Evolutionary conservation across 805 yeast genomes (phyloP).

Genomic region (Wickerhamomyces bovis): DNA sequence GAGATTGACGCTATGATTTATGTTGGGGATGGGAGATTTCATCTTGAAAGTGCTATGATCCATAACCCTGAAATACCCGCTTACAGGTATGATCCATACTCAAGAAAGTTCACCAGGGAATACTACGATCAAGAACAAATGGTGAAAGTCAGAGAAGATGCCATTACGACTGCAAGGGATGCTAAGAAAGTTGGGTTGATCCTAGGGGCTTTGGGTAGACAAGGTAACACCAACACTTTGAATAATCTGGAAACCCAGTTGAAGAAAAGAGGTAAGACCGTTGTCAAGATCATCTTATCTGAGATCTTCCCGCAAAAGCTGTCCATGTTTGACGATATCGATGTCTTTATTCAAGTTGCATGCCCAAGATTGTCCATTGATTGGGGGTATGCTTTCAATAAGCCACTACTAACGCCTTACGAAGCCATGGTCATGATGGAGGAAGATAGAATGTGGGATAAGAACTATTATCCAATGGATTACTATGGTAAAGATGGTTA

Average conservation of each 20-base stretch:
- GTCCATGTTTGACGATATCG: constrained; percentile 88
- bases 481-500: constrained; percentile 87
- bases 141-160: constrained; percentile 66
- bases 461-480: constrained; percentile 86
- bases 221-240: constrained; percentile 80
- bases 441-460: constrained; percentile 60
- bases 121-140: constrained; percentile 82
- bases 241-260: constrained; percentile 56
- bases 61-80: constrained; percentile 94
- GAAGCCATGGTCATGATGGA: constrained; percentile 89
- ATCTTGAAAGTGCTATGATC: constrained; percentile 92
- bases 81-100: constrained; percentile 91
- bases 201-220: constrained; percentile 91
- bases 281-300: constrained; percentile 77
- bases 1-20: constrained; percentile 79
- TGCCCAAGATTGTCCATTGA: constrained; percentile 95
- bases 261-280: constrained; percentile 49
- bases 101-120: constrained; percentile 84
- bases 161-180: constrained; percentile 55
- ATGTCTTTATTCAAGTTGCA: constrained; percentile 95
- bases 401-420: constrained; percentile 90
- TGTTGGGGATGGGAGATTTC: constrained; percentile 95
- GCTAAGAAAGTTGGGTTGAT: constrained; percentile 74
- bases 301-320: constrained; percentile 92
- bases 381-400: constrained; percentile 97